Percentiles rank a stretch among this genome's conserved stretches.
phyloP scores from a whole-genome alignment of 768 basidiomycete genomes.

The Jaapia argillacea region DNA sequence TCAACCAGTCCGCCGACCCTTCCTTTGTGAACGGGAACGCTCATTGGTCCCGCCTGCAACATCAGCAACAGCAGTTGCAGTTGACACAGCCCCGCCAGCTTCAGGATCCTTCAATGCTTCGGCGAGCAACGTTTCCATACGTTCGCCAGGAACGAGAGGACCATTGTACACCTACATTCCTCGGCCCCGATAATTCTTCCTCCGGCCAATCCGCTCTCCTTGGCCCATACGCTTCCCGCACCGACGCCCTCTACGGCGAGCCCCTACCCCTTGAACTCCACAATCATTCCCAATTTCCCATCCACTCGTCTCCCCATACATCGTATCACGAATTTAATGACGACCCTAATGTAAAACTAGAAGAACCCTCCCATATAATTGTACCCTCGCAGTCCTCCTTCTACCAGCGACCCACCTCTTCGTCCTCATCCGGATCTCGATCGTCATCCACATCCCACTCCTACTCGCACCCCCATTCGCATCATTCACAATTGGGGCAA shows the following conservation, averaged over 20 bases:
- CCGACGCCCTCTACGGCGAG: slow-evolving; percentile 31
- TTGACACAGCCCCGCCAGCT: slow-evolving; percentile 18
- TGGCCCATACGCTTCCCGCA: slow-evolving; percentile 19
- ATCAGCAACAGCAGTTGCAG: slow-evolving; percentile 12
- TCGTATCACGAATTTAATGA: slow-evolving; percentile 36
- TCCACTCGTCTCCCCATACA: slow-evolving; percentile 31
- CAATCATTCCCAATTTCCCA: slow-evolving; percentile 29
- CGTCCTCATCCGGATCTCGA: slow-evolving; percentile 8
- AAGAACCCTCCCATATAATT: slow-evolving; percentile 48
- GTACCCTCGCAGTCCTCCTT: slow-evolving; percentile 51
- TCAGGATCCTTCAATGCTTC: slow-evolving; percentile 36
- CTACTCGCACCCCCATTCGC: slow-evolving; percentile 21
- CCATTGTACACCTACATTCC: slow-evolving; percentile 31
- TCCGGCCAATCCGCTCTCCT: slow-evolving; percentile 28
- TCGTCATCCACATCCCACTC: slow-evolving; percentile 20
- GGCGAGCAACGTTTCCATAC: slow-evolving; percentile 70
- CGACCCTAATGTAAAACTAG: slow-evolving; percentile 49
- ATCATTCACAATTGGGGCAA: too few relatives aligned
- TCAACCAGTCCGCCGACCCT: slow-evolving; percentile 22
- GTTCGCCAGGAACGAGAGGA: slow-evolving; percentile 63
- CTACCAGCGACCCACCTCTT: slow-evolving; percentile 32
- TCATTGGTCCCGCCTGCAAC: slow-evolving; percentile 13
- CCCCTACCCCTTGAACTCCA: slow-evolving; percentile 26
- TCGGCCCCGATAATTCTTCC: slow-evolving; percentile 23
- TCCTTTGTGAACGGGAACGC: slow-evolving; percentile 15